Base-by-base conservation (phyloP, 2,329 filamentous ascomycete genomes). In the Knufia petricola region DNA sequence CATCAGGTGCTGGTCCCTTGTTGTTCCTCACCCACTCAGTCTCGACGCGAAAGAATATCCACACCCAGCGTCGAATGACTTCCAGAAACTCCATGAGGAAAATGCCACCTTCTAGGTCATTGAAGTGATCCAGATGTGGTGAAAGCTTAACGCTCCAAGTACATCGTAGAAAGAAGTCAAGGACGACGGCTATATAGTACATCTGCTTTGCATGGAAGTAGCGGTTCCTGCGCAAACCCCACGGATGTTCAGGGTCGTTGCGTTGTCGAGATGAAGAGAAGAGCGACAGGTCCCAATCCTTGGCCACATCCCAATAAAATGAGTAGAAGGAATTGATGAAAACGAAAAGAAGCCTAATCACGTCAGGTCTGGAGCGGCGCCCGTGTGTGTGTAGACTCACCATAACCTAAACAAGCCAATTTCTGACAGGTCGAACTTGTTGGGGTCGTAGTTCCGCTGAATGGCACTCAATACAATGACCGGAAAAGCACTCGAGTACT, bases 291-390 rank as follows among this genome's bases (percentile, higher is more conserved):
- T 96, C 92, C 92, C 92, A 98, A 72, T 98, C 92, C 69, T 89
- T 92, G 48, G 87, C 77, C 24, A 96, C 81, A 61, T 98, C 92
- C 92, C 92, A 98, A 73, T 92, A 98, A 71, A 96, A 96, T n/a
- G 85, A 88, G 69, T 95, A 98, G 38, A 85, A 72, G 12, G 87
- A 94, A 66, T 98, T 95, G 59, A 92, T 62, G 28, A 87, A 70
- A 24, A 87, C 84, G 37, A 84, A 84, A 30, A 76, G 67, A 24
- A 94, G 70, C 82, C 87, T 92, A 41, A 8, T 10, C 6, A 31
- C 17, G 49, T 60, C 42, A 59, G 54, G 23, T 12, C 13, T 32
- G 21, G 15, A 17, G 19, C 1, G 8, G 26, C 13, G n/a, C 17
- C 50, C 3, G 12, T 13, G 24, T 49, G 17, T 20, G 32, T n/a